A percentile compares a stretch with the other conserved stretches of the same genome.
Evolutionary conservation across 1,284 basidiomycete species (phyloP).

Genomic region (Heterobasidion parviporum): DNA sequence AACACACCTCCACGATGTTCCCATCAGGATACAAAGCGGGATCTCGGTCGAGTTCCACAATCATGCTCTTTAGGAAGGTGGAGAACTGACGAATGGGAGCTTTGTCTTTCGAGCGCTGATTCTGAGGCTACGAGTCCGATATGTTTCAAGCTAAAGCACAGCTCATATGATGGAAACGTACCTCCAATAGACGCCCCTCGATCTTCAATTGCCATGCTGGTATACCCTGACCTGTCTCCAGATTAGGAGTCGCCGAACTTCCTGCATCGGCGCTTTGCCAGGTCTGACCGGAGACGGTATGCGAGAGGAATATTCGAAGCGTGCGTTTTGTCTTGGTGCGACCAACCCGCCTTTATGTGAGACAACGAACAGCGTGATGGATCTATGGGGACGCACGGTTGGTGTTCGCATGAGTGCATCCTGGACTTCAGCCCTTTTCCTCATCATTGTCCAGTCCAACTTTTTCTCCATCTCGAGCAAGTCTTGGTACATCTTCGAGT

Average conservation of each 20-base stretch:
- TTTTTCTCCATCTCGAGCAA: conserved; percentile 85
- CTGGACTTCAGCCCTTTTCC: conserved; percentile 87
- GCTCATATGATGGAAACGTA: conserved; percentile 21
- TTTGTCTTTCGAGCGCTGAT: conserved; percentile 62
- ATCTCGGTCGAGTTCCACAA: conserved; percentile 86
- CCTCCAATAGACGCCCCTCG: conserved; percentile 83
- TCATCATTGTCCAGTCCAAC: conserved; percentile 91
- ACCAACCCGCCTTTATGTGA: not conserved
- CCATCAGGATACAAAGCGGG: conserved; percentile 75
- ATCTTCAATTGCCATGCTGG: conserved; percentile 88
- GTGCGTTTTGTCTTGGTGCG: conserved; percentile 55
- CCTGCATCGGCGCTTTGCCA: conserved; percentile 58
- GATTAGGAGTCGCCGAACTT: conserved; percentile 28
- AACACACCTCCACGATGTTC: conserved; percentile 66
- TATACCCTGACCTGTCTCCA: conserved; percentile 66
- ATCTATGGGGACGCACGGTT: conserved; percentile 32
- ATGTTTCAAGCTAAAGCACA: not conserved
- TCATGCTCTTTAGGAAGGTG: conserved; percentile 76
- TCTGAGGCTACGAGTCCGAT: conserved; percentile 37
- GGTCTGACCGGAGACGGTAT: conserved; percentile 79
- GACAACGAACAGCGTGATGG: not conserved
- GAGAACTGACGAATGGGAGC: conserved; percentile 73
- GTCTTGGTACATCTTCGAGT: conserved; percentile 83
- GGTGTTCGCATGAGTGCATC: conserved; percentile 64
- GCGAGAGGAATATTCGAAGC: conserved; percentile 82